Evolutionary conservation across 352 stramenopile genomes (phyloP), one percentile per base, ranked within the genome.

Genomic region (Pythium chondricola): DNA sequence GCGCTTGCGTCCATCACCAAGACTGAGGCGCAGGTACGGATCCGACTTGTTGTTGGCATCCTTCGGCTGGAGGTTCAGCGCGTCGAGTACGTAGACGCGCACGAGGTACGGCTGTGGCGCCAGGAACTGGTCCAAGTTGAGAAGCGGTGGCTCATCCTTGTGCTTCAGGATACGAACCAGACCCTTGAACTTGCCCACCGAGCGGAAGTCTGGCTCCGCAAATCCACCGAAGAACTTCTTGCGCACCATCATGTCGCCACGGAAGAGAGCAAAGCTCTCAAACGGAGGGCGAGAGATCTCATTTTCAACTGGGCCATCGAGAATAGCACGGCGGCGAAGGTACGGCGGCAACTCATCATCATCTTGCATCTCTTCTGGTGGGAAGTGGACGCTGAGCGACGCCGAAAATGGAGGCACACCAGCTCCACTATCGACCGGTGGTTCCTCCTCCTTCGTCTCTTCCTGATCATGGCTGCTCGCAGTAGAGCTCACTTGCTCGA

Each of bases 181-280:
- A 20, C 85, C 87, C 63, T 97, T 97, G 49, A 97, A 95, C 31
- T 79, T 74, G 10, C 86, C 89, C 11, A 95, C 83, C 0, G 67
- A 31, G 1, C 68, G 71, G 37, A 80, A 83, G 2, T 74, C 65
- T 3, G 69, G 48, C 8, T 53, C 43, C 2, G 52, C 56, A 0
- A 61, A 41, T 13, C 69, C 58, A 16, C 56, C 56, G 18, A 67
- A 61, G 25, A 66, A 71, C 43, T 52, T 70, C 29, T 57, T 64
- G 29, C 57, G 63, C 49, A 68, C 56, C 6, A 69, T 52, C 56
- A 67, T 81, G 17, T 56, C 62, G 26, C 65, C 85, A 24, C 70
- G 73, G 58, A 80, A 88, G 13, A 96, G 61, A 13, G 65, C 27
- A 38, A 83, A 96, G 5, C 68, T 85, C 58, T 95, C 83, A 38